Conservation (phyloP, 805 yeast species). For the Candida sithepensis region DNA sequence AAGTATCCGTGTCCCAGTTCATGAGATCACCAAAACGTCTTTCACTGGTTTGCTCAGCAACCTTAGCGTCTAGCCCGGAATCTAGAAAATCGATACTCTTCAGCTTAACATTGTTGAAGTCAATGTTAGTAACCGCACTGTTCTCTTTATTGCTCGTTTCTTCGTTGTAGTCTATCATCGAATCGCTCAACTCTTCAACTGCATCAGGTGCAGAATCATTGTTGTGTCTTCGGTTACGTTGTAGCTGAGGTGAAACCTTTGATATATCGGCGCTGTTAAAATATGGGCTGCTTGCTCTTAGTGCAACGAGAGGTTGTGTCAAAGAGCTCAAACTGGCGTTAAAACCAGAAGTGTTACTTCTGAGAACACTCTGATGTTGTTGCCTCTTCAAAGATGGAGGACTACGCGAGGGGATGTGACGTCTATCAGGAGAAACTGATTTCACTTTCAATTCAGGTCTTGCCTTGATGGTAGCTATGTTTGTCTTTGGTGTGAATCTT, state of each 20-base stretch:
- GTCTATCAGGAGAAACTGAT: conserved; percentile 6
- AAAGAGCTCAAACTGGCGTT: not conserved
- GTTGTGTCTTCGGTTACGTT: not conserved
- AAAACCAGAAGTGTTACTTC: not conserved
- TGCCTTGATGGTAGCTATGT: conserved; percentile 1
- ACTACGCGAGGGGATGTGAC: not conserved
- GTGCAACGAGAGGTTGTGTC: not conserved
- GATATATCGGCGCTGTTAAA: not conserved
- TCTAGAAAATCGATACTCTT: not conserved
- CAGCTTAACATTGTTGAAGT: not conserved
- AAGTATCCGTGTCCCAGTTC: conserved; percentile 22
- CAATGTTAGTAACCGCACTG: not conserved
- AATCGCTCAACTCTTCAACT: conserved; percentile 28
- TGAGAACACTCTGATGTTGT: not conserved
- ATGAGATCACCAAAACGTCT: conserved; percentile 10
- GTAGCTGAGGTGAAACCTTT: not conserved
- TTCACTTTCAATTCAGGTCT: conserved; percentile 7
- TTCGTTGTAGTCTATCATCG: conserved; percentile 28
- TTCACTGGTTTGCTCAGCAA: not conserved
- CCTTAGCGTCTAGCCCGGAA: not conserved
- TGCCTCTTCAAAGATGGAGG: conserved; percentile 5
- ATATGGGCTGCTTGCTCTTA: not conserved
- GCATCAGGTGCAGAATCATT: not conserved
- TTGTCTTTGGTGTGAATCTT: conserved; percentile 3
- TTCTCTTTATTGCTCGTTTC: conserved; percentile 7